Conservation (phyloP, 805 yeast genomes). For the Jamesozyma rosinii region DNA sequence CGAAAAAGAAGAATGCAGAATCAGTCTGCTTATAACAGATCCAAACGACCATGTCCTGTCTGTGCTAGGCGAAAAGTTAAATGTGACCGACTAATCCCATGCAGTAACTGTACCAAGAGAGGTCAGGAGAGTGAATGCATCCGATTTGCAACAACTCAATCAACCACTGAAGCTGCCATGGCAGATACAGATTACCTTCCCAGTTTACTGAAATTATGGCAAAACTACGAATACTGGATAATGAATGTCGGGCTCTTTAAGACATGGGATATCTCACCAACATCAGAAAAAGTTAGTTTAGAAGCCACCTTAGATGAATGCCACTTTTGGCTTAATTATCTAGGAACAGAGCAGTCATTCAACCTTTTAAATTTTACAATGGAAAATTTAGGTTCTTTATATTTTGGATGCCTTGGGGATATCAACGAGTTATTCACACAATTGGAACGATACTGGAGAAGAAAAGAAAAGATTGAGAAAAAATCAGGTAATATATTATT, state of each 20-base stretch:
- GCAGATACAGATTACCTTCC: slow-evolving; percentile 6
- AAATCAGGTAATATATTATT: slow-evolving; percentile 1
- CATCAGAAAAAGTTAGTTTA: slow-evolving; percentile 2
- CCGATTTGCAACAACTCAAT: slow-evolving; percentile 4
- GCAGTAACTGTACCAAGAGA: slow-evolving; percentile 26
- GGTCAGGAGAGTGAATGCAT: slow-evolving; percentile 22
- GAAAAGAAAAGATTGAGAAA: slow-evolving; percentile 8
- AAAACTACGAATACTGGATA: slow-evolving; percentile 25
- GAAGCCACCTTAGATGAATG: slow-evolving; percentile 6
- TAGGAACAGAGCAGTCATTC: slow-evolving; percentile 16
- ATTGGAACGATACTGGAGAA: slow-evolving; percentile 20
- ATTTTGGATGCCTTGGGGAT: slow-evolving; percentile 27
- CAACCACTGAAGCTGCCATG: neutral
- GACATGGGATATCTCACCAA: slow-evolving; percentile 7
- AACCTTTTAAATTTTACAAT: slow-evolving; percentile 23
- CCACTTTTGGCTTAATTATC: slow-evolving; percentile 10
- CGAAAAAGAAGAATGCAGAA: neutral
- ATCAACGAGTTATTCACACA: slow-evolving; percentile 22
- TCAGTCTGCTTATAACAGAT: neutral
- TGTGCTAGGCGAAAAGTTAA: slow-evolving; percentile 28
- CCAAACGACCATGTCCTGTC: slow-evolving; percentile 12
- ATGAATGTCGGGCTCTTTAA: slow-evolving; percentile 21
- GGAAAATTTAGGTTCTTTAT: slow-evolving; percentile 27
- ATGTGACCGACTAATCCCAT: slow-evolving; percentile 29
- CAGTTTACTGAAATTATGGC: slow-evolving; percentile 19